Base-by-base conservation (phyloP, 2,329 filamentous ascomycete genomes). In the Sporothrix variecibatus region DNA sequence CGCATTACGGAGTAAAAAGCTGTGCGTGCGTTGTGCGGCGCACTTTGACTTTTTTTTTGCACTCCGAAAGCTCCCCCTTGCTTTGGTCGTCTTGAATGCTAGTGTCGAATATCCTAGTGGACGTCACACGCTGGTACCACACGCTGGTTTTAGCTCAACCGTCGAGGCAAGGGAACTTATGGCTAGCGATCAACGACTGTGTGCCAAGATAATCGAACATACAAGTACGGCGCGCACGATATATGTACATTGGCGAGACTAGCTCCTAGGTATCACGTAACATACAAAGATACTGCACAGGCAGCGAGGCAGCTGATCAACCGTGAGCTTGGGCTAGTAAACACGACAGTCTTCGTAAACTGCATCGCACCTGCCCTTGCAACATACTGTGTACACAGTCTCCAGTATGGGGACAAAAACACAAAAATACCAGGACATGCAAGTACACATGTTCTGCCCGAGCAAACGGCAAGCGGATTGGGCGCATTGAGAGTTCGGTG, bases 401-500 rank as follows among this genome's bases (percentile, higher is more conserved):
- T 7, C 7, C 34, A n/a, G n/a, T 7, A 34, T 34, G 34, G 34
- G 34, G 4, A 34, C 34, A 34, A 4, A 34, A 34, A 34, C 5
- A 34, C 43, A 49, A 20, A 49, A 49, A 49, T 17, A 49, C 43
- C 43, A 49, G 20, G 11, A 38, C 12, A 51, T 43, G 9, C 23
- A 69, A 60, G n/a, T 40, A 53, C 31, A 49, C 65, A 40, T 40
- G 3, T 46, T 20, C 40, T 49, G 12, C 51, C 15, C 23, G 51
- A n/a, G 43, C 43, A 23, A 1, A 9, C 8, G 43, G 12, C 23
- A 64, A 46, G 68, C 53, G 56, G 34, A 74, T 67, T 71, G 49
- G 72, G n/a, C 26, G 49, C 58, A 51, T 65, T 26, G 26, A 51
- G 60, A 51, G 20, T 26, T 56, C n/a, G 71, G 72, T 64, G 72